Evolutionary conservation across 2,329 filamentous ascomycete genomes (phyloP).

Genomic region (Fusarium guadeloupense): DNA sequence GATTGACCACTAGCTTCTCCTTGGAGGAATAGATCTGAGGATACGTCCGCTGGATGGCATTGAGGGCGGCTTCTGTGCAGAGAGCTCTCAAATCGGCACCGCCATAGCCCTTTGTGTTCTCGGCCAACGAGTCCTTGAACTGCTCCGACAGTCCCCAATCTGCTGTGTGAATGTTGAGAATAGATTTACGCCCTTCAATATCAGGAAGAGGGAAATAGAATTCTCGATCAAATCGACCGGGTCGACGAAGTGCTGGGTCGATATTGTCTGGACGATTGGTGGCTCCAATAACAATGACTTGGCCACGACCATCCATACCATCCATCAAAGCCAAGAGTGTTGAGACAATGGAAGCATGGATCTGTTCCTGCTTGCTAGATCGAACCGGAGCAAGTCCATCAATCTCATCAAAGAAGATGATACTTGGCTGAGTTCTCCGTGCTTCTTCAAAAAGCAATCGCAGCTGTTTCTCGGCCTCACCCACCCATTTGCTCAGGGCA

Average conservation of each 20-base stretch:
- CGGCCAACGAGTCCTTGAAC: constrained; percentile 86
- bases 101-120: constrained; percentile 94
- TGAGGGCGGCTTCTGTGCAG: constrained; percentile 94
- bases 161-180: constrained; percentile 94
- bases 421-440: constrained; percentile 93
- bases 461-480: constrained; percentile 95
- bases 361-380: constrained; percentile 98
- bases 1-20: constrained; percentile 89
- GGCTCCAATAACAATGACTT: constrained; percentile 98
- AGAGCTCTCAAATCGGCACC: constrained; percentile 94
- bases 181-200: constrained; percentile 79
- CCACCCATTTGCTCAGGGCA: constrained; percentile 98
- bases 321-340: constrained; percentile 96
- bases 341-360: constrained; percentile 96
- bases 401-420: constrained; percentile 99
- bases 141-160: constrained; percentile 84
- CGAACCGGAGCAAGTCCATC: constrained; percentile 95
- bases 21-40: constrained; percentile 94
- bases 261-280: constrained; percentile 97
- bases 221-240: constrained; percentile 94
- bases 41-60: constrained; percentile 93
- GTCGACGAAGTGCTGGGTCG: constrained; percentile 91
- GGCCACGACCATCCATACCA: constrained; percentile 96
- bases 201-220: constrained; percentile 97
- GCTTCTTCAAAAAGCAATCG: constrained; percentile 95